Evolutionary conservation across 371 early-diverging fungal genomes (phyloP).

Genomic region (Rhizopus sp.): DNA sequence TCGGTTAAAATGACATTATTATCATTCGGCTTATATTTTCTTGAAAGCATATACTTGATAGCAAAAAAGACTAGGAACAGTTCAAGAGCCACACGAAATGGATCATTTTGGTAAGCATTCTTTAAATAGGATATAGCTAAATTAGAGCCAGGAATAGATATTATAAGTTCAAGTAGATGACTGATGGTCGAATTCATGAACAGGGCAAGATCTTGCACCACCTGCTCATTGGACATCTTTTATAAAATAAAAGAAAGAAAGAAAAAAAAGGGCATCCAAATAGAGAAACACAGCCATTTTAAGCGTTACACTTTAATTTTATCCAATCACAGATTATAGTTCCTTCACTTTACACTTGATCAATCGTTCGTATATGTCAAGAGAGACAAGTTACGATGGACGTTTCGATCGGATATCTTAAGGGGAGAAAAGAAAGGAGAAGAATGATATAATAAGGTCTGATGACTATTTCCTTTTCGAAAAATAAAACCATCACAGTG

Average conservation of each 20-base stretch:
- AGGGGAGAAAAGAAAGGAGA: too few species aligned
- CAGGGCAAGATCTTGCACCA: slow-evolving; percentile 32
- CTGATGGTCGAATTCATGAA: slow-evolving; percentile 51
- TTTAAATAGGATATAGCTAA: slow-evolving; percentile 82
- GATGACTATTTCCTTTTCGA: too few species aligned
- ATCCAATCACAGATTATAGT: too few species aligned
- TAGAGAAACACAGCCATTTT: too few species aligned
- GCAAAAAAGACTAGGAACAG: slow-evolving; percentile 85
- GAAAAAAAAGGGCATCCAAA: background rate
- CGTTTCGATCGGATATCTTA: too few species aligned
- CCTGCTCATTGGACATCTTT: slow-evolving; percentile 1
- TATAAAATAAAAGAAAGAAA: background rate
- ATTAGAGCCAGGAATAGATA: slow-evolving; percentile 75
- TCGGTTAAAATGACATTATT: slow-evolving; percentile 83
- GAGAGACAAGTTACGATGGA: too few species aligned
- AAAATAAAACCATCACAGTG: too few species aligned
- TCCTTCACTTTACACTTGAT: too few species aligned
- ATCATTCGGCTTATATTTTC: slow-evolving; percentile 84
- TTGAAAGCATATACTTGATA: slow-evolving; percentile 84
- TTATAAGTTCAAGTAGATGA: slow-evolving; percentile 41
- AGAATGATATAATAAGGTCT: too few species aligned
- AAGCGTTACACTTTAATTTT: too few species aligned
- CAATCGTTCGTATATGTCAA: too few species aligned
- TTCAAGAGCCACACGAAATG: slow-evolving; percentile 89
- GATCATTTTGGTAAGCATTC: slow-evolving; percentile 96